Percentiles rank a stretch among this genome's conserved stretches.
Evolutionary conservation across 2,329 filamentous ascomycete genomes (phyloP).

Genomic region (Ustulina deusta): DNA sequence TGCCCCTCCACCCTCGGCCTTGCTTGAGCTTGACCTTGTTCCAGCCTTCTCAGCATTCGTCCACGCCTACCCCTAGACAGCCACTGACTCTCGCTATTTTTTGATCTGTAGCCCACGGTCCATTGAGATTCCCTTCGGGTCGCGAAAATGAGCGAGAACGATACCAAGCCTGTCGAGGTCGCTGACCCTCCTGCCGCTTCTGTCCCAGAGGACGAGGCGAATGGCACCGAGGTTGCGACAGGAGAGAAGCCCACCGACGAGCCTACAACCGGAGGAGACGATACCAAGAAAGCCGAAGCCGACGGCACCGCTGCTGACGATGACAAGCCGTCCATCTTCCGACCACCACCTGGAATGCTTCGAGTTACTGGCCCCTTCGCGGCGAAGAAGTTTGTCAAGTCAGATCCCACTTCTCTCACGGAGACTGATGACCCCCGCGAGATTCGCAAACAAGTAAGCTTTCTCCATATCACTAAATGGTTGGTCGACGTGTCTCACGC

Average conservation of each 20-base stretch:
- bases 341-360: conserved; percentile 53
- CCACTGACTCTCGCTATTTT: not conserved
- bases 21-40: conserved; percentile 1
- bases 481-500: conserved; percentile 7
- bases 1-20: conserved; percentile 25
- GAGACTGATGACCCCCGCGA: conserved; percentile 81
- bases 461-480: not conserved
- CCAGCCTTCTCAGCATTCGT: conserved; percentile 3
- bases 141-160: conserved; percentile 52
- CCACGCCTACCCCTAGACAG: not conserved
- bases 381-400: conserved; percentile 71
- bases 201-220: conserved; percentile 22
- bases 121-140: conserved; percentile 8
- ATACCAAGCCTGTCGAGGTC: conserved; percentile 52
- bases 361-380: conserved; percentile 55
- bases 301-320: conserved; percentile 47
- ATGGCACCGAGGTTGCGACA: conserved; percentile 15
- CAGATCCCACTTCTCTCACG: conserved; percentile 73
- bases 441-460: conserved; percentile 84
- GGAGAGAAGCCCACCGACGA: conserved; percentile 31
- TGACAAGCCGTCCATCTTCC: conserved; percentile 35
- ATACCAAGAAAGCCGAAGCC: conserved; percentile 36
- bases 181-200: conserved; percentile 36
- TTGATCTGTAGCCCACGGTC: not conserved
- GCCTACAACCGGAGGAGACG: conserved; percentile 43